phyloP scores from a whole-genome alignment of 257 asterid genomes.

The Ilex asprella region DNA sequence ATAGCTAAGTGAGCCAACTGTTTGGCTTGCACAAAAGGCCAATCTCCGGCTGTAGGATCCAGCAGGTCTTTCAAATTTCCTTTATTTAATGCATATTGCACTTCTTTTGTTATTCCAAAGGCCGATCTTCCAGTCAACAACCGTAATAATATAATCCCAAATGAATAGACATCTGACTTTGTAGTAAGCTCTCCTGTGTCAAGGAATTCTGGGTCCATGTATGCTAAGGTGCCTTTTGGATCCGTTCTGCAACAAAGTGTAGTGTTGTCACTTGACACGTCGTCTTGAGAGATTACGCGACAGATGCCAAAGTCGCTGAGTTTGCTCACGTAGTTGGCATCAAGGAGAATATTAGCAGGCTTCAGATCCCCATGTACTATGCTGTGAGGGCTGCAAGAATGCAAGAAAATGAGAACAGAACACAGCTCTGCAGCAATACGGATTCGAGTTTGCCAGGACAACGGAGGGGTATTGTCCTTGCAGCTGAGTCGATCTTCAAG shows the following conservation, averaged over 20 bases:
- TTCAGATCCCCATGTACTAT: constrained; percentile 79
- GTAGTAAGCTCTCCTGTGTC: constrained; percentile 73
- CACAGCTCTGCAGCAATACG: constrained; percentile 83
- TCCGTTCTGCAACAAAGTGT: constrained; percentile 39
- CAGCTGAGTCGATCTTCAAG: constrained; percentile 87
- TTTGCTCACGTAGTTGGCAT: constrained; percentile 64
- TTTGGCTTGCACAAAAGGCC: constrained; percentile 95
- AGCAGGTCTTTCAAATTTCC: constrained; percentile 59
- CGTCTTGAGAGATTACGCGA: constrained; percentile 36
- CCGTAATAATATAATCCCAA: constrained; percentile 67
- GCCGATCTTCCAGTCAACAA: constrained; percentile 78
- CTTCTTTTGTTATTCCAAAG: constrained; percentile 53
- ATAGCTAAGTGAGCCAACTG: constrained; percentile 84
- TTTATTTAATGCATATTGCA: constrained; percentile 50
- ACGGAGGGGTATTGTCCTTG: constrained; percentile 74
- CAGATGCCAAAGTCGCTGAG: constrained; percentile 82
- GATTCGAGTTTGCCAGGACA: constrained; percentile 84
- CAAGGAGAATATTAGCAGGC: constrained; percentile 77
- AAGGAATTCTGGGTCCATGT: constrained; percentile 79
- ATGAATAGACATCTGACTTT: constrained; percentile 80
- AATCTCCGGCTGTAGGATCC: constrained; percentile 90
- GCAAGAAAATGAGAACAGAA: constrained; percentile 78
- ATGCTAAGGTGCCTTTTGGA: constrained; percentile 58
- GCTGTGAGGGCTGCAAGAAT: constrained; percentile 55
- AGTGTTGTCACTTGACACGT: constrained; percentile 28